Base-by-base conservation (phyloP, 2,329 filamentous ascomycete species). In the Albophoma yamanashiensis region DNA sequence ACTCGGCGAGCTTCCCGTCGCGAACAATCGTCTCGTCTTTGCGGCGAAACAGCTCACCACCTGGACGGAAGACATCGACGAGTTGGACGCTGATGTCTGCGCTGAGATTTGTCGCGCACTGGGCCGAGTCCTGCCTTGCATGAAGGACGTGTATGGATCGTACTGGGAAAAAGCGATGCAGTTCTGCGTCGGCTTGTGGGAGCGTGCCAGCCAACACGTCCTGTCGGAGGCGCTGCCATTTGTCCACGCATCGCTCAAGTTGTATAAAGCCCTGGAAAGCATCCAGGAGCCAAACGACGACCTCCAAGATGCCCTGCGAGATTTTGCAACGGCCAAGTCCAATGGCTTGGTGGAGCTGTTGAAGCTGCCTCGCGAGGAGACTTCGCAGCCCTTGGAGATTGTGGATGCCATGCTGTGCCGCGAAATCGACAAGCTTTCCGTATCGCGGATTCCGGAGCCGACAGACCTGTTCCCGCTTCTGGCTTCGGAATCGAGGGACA, bases 261-360 rank as follows among this genome's bases (percentile, higher is more conserved):
- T 97, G 0, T 84, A 88, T 62, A 79, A 79, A 20, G 78, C 78
- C 0, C 70, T 97, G 2, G 82, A 85, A 63, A 78, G 76, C 3
- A 73, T 93, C 0, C 79, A 85, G 22, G 88, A 92, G 22, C 81
- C 87, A 2, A 97, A 96, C 63, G 93, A 97, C 63, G 93, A 97
- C 70, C 79, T 97, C 0, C 75, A 85, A 17, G 92, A 97, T 67
- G 85, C 85, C 0, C 82, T 93, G 68, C 81, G 82, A 58, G 82
- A 86, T 15, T 80, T 82, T 12, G 77, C 82, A n/a, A 73, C 80
- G 22, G 71, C 74, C 0, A 81, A 88, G 43, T 82, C 83, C 1
- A 70, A 75, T 4, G 83, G 81, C 0, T 69, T 94, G 3, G 73
- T 92, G 20, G 76, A 80, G 11, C 76, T 92, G 0, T 81, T 95